Percentiles rank a stretch among this genome's conserved stretches.
Conservation (phyloP, 1,139 yeast species). For the Protomyces pachydermus region DNA sequence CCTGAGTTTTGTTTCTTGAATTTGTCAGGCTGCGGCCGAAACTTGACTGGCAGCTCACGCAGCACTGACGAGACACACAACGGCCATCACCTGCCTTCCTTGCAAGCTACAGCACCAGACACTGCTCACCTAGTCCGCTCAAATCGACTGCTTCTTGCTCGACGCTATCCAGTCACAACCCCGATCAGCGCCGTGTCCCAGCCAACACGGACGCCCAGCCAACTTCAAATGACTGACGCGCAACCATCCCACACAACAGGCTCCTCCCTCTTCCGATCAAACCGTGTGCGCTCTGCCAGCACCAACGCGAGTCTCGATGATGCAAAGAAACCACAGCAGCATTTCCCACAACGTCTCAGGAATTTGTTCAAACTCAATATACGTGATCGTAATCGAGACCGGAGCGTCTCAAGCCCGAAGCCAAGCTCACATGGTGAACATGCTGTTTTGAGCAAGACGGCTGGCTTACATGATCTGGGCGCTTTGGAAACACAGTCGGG, state of each 20-base stretch:
- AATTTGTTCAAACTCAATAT: slow-evolving; percentile 21
- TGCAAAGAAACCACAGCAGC: slow-evolving; percentile 9
- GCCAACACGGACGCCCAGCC: not conserved
- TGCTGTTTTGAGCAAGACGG: not conserved
- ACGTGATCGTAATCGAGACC: slow-evolving; percentile 22
- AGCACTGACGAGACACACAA: no score
- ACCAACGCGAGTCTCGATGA: slow-evolving; percentile 9
- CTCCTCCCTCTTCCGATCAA: slow-evolving; percentile 8
- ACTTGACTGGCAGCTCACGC: no score
- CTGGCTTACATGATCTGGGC: not conserved
- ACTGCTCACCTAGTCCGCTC: no score
- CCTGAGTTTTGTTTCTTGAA: no score
- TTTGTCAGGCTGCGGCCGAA: no score
- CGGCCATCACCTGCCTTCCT: no score
- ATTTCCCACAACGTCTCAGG: slow-evolving; percentile 21
- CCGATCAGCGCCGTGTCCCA: no score
- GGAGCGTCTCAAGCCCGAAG: slow-evolving; percentile 20
- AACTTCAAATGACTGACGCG: not conserved
- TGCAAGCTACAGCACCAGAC: no score
- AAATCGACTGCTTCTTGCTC: no score
- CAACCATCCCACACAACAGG: not conserved
- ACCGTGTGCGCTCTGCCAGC: slow-evolving; percentile 16
- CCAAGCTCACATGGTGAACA: not conserved
- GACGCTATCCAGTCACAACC: no score
- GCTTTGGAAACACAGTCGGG: not conserved